Conservation (phyloP, 208 protist species). For the Crithidia fasciculata region DNA sequence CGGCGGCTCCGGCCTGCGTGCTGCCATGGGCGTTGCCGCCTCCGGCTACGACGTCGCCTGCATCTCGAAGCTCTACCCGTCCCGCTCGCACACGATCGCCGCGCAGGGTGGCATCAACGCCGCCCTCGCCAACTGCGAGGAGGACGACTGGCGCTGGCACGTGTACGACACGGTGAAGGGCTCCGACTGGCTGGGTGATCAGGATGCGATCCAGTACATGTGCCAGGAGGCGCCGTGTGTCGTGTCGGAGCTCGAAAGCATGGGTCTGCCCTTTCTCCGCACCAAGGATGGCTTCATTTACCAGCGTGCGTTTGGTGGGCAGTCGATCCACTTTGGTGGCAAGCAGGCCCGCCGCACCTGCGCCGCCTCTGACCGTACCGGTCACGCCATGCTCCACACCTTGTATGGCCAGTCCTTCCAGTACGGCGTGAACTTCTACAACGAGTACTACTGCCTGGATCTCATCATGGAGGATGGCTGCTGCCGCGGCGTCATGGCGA, state of each 20-base stretch:
- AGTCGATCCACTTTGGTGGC: conserved; percentile 97
- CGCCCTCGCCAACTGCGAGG: conserved; percentile 97
- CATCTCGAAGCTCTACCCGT: conserved; percentile 99
- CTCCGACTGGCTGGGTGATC: conserved; percentile 98
- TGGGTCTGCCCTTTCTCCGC: conserved; percentile 98
- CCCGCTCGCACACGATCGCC: conserved; percentile 99
- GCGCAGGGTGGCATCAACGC: conserved; percentile 99
- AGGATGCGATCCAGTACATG: conserved; percentile 99
- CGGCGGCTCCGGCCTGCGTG: conserved; percentile 98
- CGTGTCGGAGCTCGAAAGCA: conserved; percentile 97
- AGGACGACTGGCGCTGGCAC: conserved; percentile 99
- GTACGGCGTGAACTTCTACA: conserved; percentile 98
- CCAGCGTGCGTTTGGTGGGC: conserved; percentile 99
- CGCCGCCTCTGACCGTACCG: conserved; percentile 98
- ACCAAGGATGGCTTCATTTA: conserved; percentile 99
- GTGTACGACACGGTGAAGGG: conserved; percentile 99
- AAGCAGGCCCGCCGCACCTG: conserved; percentile 97
- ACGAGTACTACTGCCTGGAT: conserved; percentile 99
- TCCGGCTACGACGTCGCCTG: conserved; percentile 98
- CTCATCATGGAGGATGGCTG: conserved; percentile 98
- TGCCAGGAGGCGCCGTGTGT: conserved; percentile 96
- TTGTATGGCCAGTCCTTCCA: conserved; percentile 98
- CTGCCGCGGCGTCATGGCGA: conserved; percentile 96
- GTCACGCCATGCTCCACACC: conserved; percentile 99
- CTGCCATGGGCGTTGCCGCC: conserved; percentile 97